Base-by-base conservation (phyloP, 306 rosid species). In the Quillaja saponaria region DNA sequence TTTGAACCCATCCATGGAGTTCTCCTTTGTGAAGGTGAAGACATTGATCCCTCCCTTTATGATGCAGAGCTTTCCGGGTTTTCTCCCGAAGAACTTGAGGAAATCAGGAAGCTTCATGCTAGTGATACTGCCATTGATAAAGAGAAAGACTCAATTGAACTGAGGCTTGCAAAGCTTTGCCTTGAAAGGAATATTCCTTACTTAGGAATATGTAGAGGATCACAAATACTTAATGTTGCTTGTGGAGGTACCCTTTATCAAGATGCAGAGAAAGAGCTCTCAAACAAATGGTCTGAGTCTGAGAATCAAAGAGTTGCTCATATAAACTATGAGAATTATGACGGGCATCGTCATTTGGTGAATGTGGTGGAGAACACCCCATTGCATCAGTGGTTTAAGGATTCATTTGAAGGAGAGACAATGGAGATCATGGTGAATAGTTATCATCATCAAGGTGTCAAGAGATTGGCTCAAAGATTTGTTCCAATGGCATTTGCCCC, bases 1-100 rank as follows among this genome's bases (percentile, higher is more conserved):
- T 88, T 88, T 71, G 86, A 83, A 69, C 96, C 96, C 7, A 85
- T 88, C 74, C 96, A 88, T 71, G 92, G 92, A 25, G 87, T 88
- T 57, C 85, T 88, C 13, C 92, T 85, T 33, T 85, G 87, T 47
- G 87, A 88, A 73, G 96, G 96, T 4, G 90, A 88, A 64, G 92
- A 85, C 54, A 76, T 88, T n/a, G 96, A 85, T 67, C 96, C 92
- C 3, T 88, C 92, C 48, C 84, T 72, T 3, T 88, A 88, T 56
- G 76, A 78, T 5, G 58, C 72, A n/a, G 82, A 77, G 5, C 44
- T 65, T 4, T 57, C 81, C 13, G 78, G 70, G 15, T 75, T 85
- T 50, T 80, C 84, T 3, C 67, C 72, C 5, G 81, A 82, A 65
- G 90, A 88, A 45, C 59, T 78, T 12, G 87, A 82, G 9, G 76